phyloP scores from a whole-genome alignment of 345 rosid species.

The Pistacia atlantica region DNA sequence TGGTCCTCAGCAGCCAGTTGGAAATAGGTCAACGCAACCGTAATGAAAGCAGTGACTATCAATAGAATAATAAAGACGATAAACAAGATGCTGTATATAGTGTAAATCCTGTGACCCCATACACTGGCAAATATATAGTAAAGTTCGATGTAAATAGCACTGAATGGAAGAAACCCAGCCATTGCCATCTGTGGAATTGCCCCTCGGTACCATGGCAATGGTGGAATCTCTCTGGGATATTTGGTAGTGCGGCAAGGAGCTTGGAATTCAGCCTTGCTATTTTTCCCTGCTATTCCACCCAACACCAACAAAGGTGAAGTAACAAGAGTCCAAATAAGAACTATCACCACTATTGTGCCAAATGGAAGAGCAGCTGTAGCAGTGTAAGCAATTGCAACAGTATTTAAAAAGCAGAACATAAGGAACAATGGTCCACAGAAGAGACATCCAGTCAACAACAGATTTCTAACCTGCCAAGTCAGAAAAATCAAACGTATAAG shows the following conservation, averaged over 20 bases:
- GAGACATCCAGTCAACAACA: constrained; percentile 50
- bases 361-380: constrained; percentile 58
- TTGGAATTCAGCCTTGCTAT: constrained; percentile 64
- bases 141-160: constrained; percentile 61
- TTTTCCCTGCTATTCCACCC: constrained; percentile 63
- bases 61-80: constrained; percentile 59
- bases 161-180: constrained; percentile 64
- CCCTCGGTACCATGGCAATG: constrained; percentile 55
- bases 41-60: constrained; percentile 60
- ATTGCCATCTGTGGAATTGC: constrained; percentile 63
- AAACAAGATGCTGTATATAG: constrained; percentile 58
- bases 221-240: constrained; percentile 58
- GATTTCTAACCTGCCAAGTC: constrained; percentile 49
- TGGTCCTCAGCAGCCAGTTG: constrained; percentile 68
- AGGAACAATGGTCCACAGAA: constrained; percentile 58
- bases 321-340: constrained; percentile 56
- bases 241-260: constrained; percentile 67
- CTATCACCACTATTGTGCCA: constrained; percentile 56
- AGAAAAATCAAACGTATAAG: neutral
- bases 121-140: constrained; percentile 63
- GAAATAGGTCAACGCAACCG: constrained; percentile 61
- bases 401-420: constrained; percentile 56
- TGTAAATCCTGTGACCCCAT: constrained; percentile 67
- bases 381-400: constrained; percentile 54
- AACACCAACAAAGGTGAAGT: constrained; percentile 52